Evolutionary conservation across 176 grass and related monocot species (phyloP).

Genomic region (Themeda triandra): DNA sequence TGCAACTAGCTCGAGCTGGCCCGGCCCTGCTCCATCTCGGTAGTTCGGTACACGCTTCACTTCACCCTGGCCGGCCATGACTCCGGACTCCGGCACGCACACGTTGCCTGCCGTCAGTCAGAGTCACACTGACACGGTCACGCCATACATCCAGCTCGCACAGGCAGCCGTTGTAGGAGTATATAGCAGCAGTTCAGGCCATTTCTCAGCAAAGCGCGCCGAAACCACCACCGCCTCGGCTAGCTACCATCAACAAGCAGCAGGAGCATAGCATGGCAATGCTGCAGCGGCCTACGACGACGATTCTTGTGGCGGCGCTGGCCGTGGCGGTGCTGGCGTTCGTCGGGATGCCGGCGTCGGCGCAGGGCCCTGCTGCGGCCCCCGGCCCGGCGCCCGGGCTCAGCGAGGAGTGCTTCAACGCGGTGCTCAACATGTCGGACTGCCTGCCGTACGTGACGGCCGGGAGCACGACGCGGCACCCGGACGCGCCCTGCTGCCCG

Average conservation of each 20-base stretch:
- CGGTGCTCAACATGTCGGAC: constrained; percentile 69
- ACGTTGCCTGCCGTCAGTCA: no score
- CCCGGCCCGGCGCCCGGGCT: constrained; percentile 30
- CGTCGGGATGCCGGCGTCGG: constrained; percentile 4
- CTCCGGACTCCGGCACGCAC: no score
- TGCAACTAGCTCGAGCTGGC: no score
- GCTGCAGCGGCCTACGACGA: not conserved
- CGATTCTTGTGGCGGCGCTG: not conserved
- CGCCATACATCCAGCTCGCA: not conserved
- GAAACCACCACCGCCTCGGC: not conserved
- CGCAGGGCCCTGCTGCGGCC: constrained; percentile 28
- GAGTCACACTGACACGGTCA: not conserved
- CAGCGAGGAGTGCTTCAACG: constrained; percentile 44
- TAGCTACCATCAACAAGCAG: not conserved
- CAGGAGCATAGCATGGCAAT: constrained; percentile 26
- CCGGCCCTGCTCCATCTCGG: no score
- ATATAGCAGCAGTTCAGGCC: no score
- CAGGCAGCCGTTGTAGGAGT: not conserved
- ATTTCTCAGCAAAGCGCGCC: no score
- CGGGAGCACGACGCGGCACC: constrained; percentile 57
- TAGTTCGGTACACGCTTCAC: no score
- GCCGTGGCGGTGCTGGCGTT: constrained; percentile 2
- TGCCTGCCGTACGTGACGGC: constrained; percentile 71
- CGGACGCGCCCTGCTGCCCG: constrained; percentile 83
- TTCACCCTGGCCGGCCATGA: no score